Evolutionary conservation across 306 rosid genomes (phyloP), one percentile per base, ranked within the genome.

Genomic region (Cicer pinnatifidum): DNA sequence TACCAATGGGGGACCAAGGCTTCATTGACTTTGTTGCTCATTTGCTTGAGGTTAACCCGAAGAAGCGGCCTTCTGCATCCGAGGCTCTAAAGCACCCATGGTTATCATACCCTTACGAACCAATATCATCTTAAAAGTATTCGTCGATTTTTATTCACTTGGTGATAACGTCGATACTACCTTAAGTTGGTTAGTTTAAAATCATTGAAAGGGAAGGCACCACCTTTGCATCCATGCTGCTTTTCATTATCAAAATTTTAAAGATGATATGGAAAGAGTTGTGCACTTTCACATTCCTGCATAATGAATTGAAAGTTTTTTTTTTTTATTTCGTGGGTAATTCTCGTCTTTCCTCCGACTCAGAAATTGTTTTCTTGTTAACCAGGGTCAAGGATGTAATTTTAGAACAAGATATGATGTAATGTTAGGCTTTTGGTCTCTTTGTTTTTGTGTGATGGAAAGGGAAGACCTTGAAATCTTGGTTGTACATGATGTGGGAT

Each of bases 1-100:
- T 95, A 67, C 99, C 99, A 13, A 91, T 95, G 96, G 99, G 96
- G 59, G 99, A 95, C 80, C 96, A 95, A 87, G 97, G 99, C 80
- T 95, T 95, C 88, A 84, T 91, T 10, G 97, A 95, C 69, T 95
- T 95, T 72, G 93, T 95, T 69, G 86, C 57, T 33, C 95, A 88
- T 84, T 78, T 95, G 80, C 99, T 95, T 1, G 97, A 91, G 87
- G 83, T 91, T 73, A 85, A 95, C 87, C 96, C 99, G 0, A 91
- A 85, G 81, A 91, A 91, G 86, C 92, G 99, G n/a, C 97, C 97
- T 81, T 91, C 99, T 20, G 99, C 99, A 15, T 16, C 85, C 0
- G 97, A 95, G 81, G 99, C 97, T 33, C 85, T 95, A 82, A 95
- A 88, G 85, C 99, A 95, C 80, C 97, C 97, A 0, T 95, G 99